Base-by-base conservation (phyloP, 208 protist species). In the Leishmania arabica region DNA sequence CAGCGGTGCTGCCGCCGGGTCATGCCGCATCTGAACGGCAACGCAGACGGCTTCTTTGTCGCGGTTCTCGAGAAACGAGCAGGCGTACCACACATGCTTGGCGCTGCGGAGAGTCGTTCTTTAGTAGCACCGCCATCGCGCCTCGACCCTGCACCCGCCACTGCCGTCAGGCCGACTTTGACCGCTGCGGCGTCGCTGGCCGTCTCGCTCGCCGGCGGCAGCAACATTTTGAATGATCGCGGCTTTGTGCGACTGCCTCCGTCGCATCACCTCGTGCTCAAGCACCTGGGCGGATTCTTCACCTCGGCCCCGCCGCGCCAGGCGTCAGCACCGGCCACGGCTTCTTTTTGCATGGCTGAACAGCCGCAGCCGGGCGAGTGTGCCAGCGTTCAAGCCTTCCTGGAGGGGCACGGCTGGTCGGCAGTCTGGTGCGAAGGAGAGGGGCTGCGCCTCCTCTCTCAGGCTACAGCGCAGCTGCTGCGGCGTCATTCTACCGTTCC, bases 11-110 rank as follows among this genome's bases (percentile, higher is more conserved):
- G 89, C 54, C 84, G 89, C 8, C 90, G 94, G 11, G 89, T 97
- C 31, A 77, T 97, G 56, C 94, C 94, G 24, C 94, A 97, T 78
- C 79, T 77, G 3, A 92, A 91, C 75, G 84, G 91, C 45, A 82
- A 87, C 74, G 78, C 85, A 17, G 92, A 97, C 75, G 94, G 92
- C 40, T 97, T 97, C 79, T 97, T 96, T 64, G 53, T 95, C 53
- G 92, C 90, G 5, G 79, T 93, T 27, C 75, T 97, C 21, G 80
- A 79, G 42, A 91, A 87, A 47, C 54, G 34, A 31, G 58, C 75
- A 0, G 42, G 37, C 11, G 40, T 68, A 42, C 75, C 40, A 15
- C 47, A 27, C 1, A 4, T 47, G 72, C 79, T 24, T 24, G 75
- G 27, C 40, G 31, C n/a, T 64, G 24, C 51, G 1, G 24, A 37